phyloP scores from a whole-genome alignment of 441 rosid species.

The Bocquillonia castaneifolia region DNA sequence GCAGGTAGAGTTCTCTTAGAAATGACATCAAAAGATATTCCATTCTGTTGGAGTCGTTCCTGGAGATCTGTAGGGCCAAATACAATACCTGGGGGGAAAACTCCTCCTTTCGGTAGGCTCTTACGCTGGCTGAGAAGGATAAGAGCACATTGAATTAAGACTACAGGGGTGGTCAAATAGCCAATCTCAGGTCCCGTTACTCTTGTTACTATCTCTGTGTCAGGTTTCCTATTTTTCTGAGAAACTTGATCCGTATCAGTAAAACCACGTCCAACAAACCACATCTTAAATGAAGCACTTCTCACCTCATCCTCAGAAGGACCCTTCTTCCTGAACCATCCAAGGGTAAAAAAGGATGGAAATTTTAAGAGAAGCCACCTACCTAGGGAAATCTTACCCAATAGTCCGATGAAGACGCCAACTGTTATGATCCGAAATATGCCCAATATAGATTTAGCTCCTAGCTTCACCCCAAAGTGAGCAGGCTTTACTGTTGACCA shows the following conservation, averaged over 20 bases:
- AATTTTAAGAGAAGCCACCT: conserved; percentile 76
- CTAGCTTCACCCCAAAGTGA: conserved; percentile 72
- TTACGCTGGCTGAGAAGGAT: conserved; percentile 51
- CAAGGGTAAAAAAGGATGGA: conserved; percentile 80
- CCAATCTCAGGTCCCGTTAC: conserved; percentile 85
- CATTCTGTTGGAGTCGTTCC: conserved; percentile 61
- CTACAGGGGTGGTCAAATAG: conserved; percentile 67
- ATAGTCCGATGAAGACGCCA: conserved; percentile 56
- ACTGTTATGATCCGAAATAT: conserved; percentile 41
- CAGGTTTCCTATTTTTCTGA: conserved; percentile 45
- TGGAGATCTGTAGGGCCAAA: conserved; percentile 81
- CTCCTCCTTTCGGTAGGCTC: conserved; percentile 70
- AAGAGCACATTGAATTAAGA: conserved; percentile 64
- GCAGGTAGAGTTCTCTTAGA: conserved; percentile 42
- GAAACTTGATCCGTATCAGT: conserved; percentile 45
- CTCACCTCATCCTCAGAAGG: conserved; percentile 77
- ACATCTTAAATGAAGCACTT: conserved; percentile 79
- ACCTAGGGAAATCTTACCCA: conserved; percentile 48
- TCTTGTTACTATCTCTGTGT: conserved; percentile 64
- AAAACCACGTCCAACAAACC: conserved; percentile 77
- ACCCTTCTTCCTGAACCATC: conserved; percentile 74
- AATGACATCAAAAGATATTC: conserved; percentile 68
- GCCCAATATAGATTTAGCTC: conserved; percentile 55
- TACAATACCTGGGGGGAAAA: conserved; percentile 68
- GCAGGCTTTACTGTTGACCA: conserved; percentile 75